Evolutionary conservation across 441 rosid species (phyloP), one percentile per base, ranked within the genome.

Genomic region (Corymbia citriodora): DNA sequence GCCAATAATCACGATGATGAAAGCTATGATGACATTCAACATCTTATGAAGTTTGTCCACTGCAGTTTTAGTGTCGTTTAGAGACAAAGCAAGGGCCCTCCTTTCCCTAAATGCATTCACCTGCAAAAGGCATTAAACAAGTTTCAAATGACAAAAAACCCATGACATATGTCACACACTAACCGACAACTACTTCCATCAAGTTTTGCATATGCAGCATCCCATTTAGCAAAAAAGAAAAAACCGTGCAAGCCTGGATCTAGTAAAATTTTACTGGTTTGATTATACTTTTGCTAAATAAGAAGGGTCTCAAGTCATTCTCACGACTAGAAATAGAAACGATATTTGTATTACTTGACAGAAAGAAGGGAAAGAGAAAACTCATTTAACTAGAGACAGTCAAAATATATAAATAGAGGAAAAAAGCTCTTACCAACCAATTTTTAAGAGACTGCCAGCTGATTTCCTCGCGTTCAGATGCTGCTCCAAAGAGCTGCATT

Each of bases 51-150:
- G 88, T 59, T 87, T 55, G 88, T 87, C 52, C 52, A 79, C 85
- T 45, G 85, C 85, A 21, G 85, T 79, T 48, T 79, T 79, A 79
- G 85, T 79, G 68, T 87, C 88, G 12, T 87, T 87, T 55, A 87
- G 65, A 87, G 89, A 88, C 55, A 61, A 52, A 63, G 91, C 91
- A 55, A 90, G 91, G 23, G 91, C 86, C 55, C 18, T 53, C 36
- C 91, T 90, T 87, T 87, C 91, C 53, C 81, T 87, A 82, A 90
- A 87, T 81, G 91, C 89, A 74, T 90, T 72, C 18, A 90, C 59
- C 91, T 90, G 53, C 89, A 54, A 33, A 83, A 49, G 29, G 33
- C 52, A 29, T 88, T 18, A 29, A 88, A 88, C 49, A 72, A 50
- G 53, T 89, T 52, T 15, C 81, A 88, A 23, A 23, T 89, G 23